Base-by-base conservation (phyloP, 2,329 filamentous ascomycete genomes). In the Colletotrichum sp. region DNA sequence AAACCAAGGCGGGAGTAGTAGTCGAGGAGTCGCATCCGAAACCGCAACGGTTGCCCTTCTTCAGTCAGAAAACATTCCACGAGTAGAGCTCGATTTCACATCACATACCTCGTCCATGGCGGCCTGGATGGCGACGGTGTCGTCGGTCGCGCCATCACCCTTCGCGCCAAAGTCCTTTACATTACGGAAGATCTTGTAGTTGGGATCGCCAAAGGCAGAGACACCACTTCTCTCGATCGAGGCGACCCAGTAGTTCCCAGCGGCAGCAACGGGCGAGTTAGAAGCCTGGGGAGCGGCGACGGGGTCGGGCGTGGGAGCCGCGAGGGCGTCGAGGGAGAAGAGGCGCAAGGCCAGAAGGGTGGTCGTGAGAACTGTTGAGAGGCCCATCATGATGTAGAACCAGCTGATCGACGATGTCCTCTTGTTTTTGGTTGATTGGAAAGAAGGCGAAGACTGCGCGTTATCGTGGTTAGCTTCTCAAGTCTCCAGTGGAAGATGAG, bases 61-160 rank as follows among this genome's bases (percentile, higher is more conserved):
- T n/a, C 34, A 64, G 66, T 73, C 28, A 43, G 28, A 5, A 28
- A 28, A 28, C 28, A 5, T 28, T 28, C 7, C 28, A 28, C 28
- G 28, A 28, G 28, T 28, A 7, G 25, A 15, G 5, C 28, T 28
- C 10, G 10, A 6, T 58, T 16, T 58, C 6, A 18, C 28, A 16
- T 32, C n/a, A 15, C 71, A 30, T 65, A 74, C 71, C 96, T 52
- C 43, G 43, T 52, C 43, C 43, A 52, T 52, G 43, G 43, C 43
- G 55, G 87, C 84, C 87, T 98, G 98, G 89, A 98, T 98, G 71
- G 96, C 95, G 1, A 85, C 93, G 1, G 96, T 98, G 82, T 98
- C 96, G 83, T 98, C 96, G 30, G 93, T 94, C 1, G 86, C 84
- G 70, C 89, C 91, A 82, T 91, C 91, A 85, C 94, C 94, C 77